Conservation (phyloP, 257 asterid species). For the Solanum ahanhuiri region DNA sequence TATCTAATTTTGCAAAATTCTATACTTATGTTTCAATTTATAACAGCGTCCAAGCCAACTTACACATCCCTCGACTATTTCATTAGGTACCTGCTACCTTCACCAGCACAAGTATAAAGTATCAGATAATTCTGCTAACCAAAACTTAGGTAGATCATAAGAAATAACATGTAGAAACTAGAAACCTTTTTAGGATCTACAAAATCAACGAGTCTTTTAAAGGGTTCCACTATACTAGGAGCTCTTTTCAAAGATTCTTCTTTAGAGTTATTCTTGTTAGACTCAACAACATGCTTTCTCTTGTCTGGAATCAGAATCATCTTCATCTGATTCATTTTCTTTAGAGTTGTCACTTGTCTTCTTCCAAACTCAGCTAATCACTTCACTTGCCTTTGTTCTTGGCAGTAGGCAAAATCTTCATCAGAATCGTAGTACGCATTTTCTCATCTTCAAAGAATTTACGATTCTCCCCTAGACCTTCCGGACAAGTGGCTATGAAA, state of each 20-base stretch:
- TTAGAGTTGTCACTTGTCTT: neutral
- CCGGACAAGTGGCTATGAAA: neutral
- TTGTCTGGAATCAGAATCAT: neutral
- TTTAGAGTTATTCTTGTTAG: neutral
- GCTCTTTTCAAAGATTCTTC: neutral
- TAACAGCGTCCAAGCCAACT: neutral
- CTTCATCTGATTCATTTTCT: neutral
- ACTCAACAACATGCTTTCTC: neutral
- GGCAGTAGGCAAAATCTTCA: neutral
- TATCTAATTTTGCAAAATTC: neutral
- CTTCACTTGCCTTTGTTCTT: neutral
- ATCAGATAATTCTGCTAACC: neutral
- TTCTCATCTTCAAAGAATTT: neutral
- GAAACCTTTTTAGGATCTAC: neutral
- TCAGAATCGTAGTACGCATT: neutral
- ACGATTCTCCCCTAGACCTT: neutral
- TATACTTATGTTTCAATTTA: neutral
- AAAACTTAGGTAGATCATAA: neutral
- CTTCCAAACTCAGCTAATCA: neutral
- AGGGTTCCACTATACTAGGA: neutral
- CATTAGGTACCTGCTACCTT: neutral
- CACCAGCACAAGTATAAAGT: neutral
- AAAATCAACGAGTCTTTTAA: neutral
- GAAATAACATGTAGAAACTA: neutral
- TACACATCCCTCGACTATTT: neutral